Percentiles rank a stretch among this genome's conserved stretches.
These are phyloP conservation scores for Podaxis carcinomalis DNA, from an alignment of 768 basidiomycete genomes.

Conservation along the genomic window DNA sequence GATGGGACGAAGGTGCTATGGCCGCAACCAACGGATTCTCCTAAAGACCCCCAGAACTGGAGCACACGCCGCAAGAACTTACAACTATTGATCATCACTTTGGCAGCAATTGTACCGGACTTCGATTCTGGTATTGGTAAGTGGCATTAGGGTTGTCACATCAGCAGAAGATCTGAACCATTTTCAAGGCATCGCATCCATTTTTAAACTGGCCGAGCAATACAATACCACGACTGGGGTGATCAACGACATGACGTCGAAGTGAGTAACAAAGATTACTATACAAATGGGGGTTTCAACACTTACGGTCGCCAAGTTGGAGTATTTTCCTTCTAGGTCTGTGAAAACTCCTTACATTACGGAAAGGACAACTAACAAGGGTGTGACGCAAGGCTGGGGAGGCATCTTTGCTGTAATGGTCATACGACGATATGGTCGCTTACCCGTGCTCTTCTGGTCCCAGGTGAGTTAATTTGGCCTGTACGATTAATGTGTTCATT, in stretches of 20 bases:
- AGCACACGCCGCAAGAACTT: slow-evolving; percentile 45
- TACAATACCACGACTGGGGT: slow-evolving; percentile 50
- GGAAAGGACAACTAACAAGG: neutral
- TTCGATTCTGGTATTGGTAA: slow-evolving; percentile 63
- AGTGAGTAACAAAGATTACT: slow-evolving; percentile 24
- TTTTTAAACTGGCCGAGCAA: slow-evolving; percentile 55
- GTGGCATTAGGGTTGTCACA: neutral
- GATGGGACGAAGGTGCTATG: slow-evolving; percentile 62
- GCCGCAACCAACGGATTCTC: slow-evolving; percentile 64
- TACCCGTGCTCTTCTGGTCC: slow-evolving; percentile 70
- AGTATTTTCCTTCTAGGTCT: slow-evolving; percentile 59
- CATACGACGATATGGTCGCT: slow-evolving; percentile 59
- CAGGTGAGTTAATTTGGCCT: slow-evolving; percentile 35
- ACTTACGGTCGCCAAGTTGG: slow-evolving; percentile 39
- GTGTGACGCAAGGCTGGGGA: slow-evolving; percentile 42
- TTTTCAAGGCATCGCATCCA: neutral
- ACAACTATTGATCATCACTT: slow-evolving; percentile 55
- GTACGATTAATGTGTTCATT: neutral
- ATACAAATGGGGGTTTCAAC: neutral
- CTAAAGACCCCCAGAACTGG: slow-evolving; percentile 70
- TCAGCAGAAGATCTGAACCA: neutral
- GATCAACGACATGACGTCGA: slow-evolving; percentile 63
- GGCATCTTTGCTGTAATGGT: slow-evolving; percentile 61
- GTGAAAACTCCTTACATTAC: slow-evolving; percentile 6
- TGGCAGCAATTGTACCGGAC: slow-evolving; percentile 64